These are phyloP conservation scores for Ophiocordyceps sinensis DNA, from an alignment of 2,329 filamentous ascomycete genomes.

Conservation along the genomic window DNA sequence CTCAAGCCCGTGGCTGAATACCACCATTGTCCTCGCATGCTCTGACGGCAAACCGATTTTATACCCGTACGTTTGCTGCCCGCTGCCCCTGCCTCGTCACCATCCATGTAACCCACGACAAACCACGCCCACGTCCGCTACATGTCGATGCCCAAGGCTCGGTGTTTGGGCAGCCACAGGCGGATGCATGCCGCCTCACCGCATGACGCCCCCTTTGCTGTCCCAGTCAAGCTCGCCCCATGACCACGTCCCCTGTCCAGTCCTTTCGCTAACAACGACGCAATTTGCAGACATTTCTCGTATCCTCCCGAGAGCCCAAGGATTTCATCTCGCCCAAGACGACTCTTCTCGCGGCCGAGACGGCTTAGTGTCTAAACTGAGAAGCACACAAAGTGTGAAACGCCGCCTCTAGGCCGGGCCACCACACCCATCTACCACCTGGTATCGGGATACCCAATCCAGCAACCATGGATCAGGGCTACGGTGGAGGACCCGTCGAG, in stretches of 20 bases:
- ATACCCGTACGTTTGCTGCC: conserved; percentile 2
- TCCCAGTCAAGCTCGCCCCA: not conserved
- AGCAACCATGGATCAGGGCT: conserved; percentile 23
- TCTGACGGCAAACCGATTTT: conserved; percentile 1
- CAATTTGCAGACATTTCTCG: not conserved
- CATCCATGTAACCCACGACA: conserved; percentile 3
- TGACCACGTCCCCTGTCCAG: not conserved
- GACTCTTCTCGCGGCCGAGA: not conserved
- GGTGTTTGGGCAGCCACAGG: conserved; percentile 1
- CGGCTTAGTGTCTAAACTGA: not conserved
- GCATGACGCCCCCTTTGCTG: not conserved
- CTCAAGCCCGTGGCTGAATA: too few relatives aligned
- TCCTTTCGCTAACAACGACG: not conserved
- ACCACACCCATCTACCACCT: too few relatives aligned
- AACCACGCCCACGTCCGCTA: not conserved
- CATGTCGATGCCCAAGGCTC: not conserved
- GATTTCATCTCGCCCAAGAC: not conserved
- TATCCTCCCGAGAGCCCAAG: not conserved
- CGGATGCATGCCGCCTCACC: not conserved
- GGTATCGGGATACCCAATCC: not conserved
- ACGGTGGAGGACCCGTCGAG: conserved; percentile 24
- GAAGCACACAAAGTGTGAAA: not conserved
- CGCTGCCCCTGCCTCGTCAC: not conserved
- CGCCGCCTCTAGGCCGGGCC: not conserved
- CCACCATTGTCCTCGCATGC: not conserved